Conservation (phyloP, 2,329 filamentous ascomycete species). For the Lecanicillium sp. region DNA sequence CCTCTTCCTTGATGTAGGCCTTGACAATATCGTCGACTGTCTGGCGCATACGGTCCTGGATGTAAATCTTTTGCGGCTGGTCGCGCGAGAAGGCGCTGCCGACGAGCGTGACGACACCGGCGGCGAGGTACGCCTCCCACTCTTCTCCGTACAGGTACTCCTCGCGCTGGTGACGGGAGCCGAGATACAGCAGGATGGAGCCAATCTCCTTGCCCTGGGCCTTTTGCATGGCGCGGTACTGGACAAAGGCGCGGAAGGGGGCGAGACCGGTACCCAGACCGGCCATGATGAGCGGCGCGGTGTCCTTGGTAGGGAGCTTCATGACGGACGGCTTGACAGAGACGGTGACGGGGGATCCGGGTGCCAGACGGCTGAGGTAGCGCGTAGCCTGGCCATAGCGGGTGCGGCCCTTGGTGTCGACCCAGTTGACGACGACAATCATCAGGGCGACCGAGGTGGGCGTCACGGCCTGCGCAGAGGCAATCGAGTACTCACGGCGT, state of each 20-base stretch:
- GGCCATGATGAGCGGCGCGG: slow-evolving; percentile 95
- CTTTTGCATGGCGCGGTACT: slow-evolving; percentile 97
- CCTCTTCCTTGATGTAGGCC: slow-evolving; percentile 80
- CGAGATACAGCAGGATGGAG: slow-evolving; percentile 89
- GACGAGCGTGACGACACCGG: slow-evolving; percentile 88
- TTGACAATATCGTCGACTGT: slow-evolving; percentile 73
- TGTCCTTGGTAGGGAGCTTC: slow-evolving; percentile 87
- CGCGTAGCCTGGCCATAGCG: slow-evolving; percentile 90
- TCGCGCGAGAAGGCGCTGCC: slow-evolving; percentile 94
- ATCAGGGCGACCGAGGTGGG: slow-evolving; percentile 86
- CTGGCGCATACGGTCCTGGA: slow-evolving; percentile 96
- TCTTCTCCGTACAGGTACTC: slow-evolving; percentile 99
- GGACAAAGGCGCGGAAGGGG: slow-evolving; percentile 97
- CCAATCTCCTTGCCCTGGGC: slow-evolving; percentile 95
- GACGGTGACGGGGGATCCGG: slow-evolving; percentile 76
- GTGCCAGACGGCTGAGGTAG: slow-evolving; percentile 70
- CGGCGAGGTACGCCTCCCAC: slow-evolving; percentile 96
- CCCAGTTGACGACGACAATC: slow-evolving; percentile 96
- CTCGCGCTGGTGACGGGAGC: slow-evolving; percentile 92
- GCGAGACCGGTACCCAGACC: slow-evolving; percentile 96
- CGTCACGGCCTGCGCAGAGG: slow-evolving; percentile 90
- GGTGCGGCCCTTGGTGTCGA: slow-evolving; percentile 77
- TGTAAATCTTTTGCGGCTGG: slow-evolving; percentile 98
- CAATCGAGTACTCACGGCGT: slow-evolving; percentile 97
- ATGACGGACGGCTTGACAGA: slow-evolving; percentile 98